phyloP scores from a whole-genome alignment of 2,329 filamentous ascomycete genomes.

The Thielaviopsis musarum region DNA sequence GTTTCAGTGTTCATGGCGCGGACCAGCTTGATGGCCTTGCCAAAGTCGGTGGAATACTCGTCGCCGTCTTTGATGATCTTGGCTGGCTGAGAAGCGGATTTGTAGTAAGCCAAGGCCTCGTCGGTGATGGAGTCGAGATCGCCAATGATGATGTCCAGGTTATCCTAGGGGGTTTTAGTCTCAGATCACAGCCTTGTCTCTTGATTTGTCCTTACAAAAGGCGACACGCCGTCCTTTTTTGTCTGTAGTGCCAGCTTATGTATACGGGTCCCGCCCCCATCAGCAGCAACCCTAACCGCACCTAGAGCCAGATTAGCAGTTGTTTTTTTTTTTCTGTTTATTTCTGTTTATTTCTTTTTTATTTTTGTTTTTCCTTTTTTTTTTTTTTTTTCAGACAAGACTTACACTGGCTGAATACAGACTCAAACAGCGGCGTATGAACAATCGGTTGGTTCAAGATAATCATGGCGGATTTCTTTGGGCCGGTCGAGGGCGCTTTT shows the following conservation, averaged over 20 bases:
- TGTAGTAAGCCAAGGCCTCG: slow-evolving; percentile 47
- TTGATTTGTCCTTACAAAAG: slow-evolving; percentile 1
- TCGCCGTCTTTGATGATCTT: slow-evolving; percentile 54
- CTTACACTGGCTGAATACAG: slow-evolving; percentile 3
- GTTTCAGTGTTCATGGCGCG: slow-evolving; percentile 20
- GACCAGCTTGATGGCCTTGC: slow-evolving; percentile 56
- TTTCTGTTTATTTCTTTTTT: not conserved
- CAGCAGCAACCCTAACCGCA: slow-evolving; percentile 58
- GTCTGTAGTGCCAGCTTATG: slow-evolving; percentile 21
- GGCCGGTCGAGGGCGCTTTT: not conserved
- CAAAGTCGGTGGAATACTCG: slow-evolving; percentile 82
- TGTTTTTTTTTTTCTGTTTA: not conserved
- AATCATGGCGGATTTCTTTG: slow-evolving; percentile 25
- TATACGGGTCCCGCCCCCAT: slow-evolving; percentile 78
- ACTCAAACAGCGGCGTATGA: slow-evolving; percentile 28
- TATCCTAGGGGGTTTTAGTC: slow-evolving; percentile 23
- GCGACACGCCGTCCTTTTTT: slow-evolving; percentile 2
- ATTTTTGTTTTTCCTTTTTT: not conserved
- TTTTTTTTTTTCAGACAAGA: not conserved
- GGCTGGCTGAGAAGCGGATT: slow-evolving; percentile 31
- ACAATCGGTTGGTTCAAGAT: slow-evolving; percentile 35
- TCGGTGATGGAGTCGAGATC: slow-evolving; percentile 72
- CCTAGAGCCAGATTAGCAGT: slow-evolving; percentile 26
- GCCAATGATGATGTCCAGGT: slow-evolving; percentile 62
- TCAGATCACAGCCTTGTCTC: not conserved